Conservation (phyloP, 768 basidiomycete genomes). For the Serendipita indica region DNA sequence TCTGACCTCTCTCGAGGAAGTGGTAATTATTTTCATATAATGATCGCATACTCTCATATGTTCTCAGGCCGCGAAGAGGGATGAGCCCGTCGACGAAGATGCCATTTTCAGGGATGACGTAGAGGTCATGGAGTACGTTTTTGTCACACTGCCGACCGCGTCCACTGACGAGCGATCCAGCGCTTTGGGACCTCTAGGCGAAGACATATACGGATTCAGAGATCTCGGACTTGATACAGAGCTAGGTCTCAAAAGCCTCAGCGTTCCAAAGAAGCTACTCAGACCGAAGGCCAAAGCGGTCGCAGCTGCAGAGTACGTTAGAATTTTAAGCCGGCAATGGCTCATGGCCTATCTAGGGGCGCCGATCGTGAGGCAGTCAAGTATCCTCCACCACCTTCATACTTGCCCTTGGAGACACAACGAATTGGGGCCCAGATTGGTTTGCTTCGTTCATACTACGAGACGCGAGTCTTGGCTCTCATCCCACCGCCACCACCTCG, state of each 20-base stretch:
- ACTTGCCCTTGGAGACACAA: slow-evolving; percentile 51
- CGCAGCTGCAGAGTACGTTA: slow-evolving; percentile 34
- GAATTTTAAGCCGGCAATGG: not conserved
- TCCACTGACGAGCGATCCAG: not conserved
- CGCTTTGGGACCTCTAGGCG: slow-evolving; percentile 26
- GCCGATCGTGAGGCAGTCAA: slow-evolving; percentile 21
- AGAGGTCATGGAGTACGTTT: slow-evolving; percentile 45
- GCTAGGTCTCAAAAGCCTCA: slow-evolving; percentile 60
- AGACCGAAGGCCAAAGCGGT: slow-evolving; percentile 40
- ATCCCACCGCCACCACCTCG: slow-evolving; percentile 12
- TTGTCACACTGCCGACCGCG: not conserved
- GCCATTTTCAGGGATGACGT: slow-evolving; percentile 48
- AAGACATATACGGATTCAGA: slow-evolving; percentile 82
- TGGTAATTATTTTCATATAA: slow-evolving; percentile 32
- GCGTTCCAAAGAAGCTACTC: slow-evolving; percentile 64
- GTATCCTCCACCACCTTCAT: slow-evolving; percentile 73
- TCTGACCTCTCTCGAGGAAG: slow-evolving; percentile 78
- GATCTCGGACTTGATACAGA: slow-evolving; percentile 82
- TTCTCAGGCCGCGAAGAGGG: slow-evolving; percentile 21
- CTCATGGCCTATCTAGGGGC: slow-evolving; percentile 25
- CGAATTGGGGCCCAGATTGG: slow-evolving; percentile 72
- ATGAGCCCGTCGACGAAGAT: slow-evolving; percentile 44
- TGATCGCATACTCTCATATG: not conserved
- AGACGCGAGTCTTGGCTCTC: slow-evolving; percentile 18
- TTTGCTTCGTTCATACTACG: slow-evolving; percentile 64